Conservation (phyloP, 2,329 filamentous ascomycete genomes). For the Arthrobotrys pseudoclavata region DNA sequence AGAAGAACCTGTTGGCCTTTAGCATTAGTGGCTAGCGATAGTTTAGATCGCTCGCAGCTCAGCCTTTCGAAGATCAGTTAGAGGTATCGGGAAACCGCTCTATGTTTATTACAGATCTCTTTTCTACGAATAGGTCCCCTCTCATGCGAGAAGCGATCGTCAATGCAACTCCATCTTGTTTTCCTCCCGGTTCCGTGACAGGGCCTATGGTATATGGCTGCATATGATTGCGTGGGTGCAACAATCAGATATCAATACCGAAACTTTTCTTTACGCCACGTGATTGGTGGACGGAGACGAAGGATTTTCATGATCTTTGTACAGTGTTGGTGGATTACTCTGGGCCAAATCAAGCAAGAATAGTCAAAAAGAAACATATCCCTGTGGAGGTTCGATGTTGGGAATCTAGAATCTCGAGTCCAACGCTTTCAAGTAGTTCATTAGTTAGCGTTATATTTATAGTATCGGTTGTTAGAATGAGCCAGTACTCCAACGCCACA, state of each 20-base stretch:
- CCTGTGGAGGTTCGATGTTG: conserved; percentile 2
- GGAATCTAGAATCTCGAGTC: conserved; percentile 39
- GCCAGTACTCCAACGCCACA: conserved; percentile 45
- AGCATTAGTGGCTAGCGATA: not conserved
- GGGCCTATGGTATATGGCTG: conserved; percentile 34
- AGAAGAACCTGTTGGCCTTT: not conserved
- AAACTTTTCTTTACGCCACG: not conserved
- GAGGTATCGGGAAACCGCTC: not conserved
- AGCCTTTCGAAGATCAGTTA: not conserved
- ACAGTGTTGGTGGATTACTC: conserved; percentile 1
- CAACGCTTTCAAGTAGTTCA: conserved; percentile 17
- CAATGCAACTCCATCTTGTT: conserved; percentile 43
- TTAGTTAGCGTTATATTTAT: conserved; percentile 2
- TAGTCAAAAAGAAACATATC: conserved; percentile 8
- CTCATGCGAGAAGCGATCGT: conserved; percentile 30
- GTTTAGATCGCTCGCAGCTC: not conserved
- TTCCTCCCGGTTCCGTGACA: conserved; percentile 52
- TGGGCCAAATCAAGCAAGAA: conserved; percentile 24
- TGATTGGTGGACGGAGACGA: conserved; percentile 23
- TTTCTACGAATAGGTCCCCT: conserved; percentile 10
- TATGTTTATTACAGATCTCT: not conserved
- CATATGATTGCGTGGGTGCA: conserved; percentile 15
- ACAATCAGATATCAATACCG: not conserved
- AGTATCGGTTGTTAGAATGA: not conserved
- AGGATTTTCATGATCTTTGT: conserved; percentile 5